These are phyloP conservation scores for Saksenaea vasiformis DNA, from an alignment of 371 early-diverging fungal genomes.

Conservation along the genomic window DNA sequence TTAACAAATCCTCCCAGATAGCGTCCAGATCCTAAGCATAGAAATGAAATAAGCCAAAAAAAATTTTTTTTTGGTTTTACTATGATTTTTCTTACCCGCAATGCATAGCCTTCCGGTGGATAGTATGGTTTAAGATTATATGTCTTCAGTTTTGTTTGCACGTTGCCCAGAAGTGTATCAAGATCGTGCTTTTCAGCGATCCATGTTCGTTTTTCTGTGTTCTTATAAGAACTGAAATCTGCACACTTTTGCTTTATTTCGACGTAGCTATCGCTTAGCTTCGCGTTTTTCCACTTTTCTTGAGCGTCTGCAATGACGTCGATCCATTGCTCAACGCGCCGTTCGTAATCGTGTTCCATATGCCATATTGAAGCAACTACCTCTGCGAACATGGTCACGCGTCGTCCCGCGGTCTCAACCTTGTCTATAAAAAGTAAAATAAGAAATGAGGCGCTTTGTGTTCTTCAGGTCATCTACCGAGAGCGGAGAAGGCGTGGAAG, in stretches of 20 bases:
- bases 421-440: conserved; percentile 51
- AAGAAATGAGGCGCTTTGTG: not conserved
- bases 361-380: conserved; percentile 84
- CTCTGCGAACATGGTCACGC: conserved; percentile 90
- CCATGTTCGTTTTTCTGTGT: conserved; percentile 82
- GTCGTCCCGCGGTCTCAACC: conserved; percentile 87
- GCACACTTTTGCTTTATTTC: conserved; percentile 75
- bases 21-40: conserved; percentile 71
- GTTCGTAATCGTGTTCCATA: conserved; percentile 90
- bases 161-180: conserved; percentile 87
- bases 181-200: conserved; percentile 88
- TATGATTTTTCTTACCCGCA: conserved; percentile 30
- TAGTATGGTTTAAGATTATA: conserved; percentile 85
- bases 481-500: conserved; percentile 94
- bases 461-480: conserved; percentile 43
- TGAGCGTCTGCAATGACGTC: conserved; percentile 62
- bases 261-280: conserved; percentile 67
- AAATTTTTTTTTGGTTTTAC: not conserved
- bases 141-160: conserved; percentile 93
- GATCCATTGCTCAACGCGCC: conserved; percentile 72
- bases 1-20: conserved; percentile 72
- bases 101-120: conserved; percentile 78
- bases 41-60: not conserved
- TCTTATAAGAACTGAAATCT: conserved; percentile 85
- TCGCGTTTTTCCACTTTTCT: conserved; percentile 65